Conservation (phyloP, 1,284 basidiomycete genomes). For the Ustilago curta region DNA sequence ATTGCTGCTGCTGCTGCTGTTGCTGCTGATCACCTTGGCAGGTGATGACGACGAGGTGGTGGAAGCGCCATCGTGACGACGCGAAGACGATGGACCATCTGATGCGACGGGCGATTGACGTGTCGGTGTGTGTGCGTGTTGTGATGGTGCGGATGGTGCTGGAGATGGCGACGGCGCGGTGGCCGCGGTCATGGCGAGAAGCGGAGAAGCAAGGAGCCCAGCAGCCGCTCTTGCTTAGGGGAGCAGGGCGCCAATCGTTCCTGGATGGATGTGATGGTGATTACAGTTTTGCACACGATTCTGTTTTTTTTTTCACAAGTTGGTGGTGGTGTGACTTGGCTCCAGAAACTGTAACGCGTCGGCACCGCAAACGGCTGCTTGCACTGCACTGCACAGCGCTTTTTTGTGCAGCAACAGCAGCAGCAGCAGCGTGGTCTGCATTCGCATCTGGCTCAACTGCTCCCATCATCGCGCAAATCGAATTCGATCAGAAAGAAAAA, state of each 20-base stretch:
- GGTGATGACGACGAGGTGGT: conserved; percentile 24
- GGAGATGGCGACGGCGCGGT: conserved; percentile 51
- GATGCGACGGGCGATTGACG: conserved; percentile 24
- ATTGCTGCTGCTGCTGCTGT: neutral
- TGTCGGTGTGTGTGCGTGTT: conserved; percentile 29
- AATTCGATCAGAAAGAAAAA: conserved; percentile 7
- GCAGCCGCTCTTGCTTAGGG: conserved; percentile 7
- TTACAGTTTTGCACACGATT: conserved; percentile 29
- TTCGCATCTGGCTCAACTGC: conserved; percentile 4
- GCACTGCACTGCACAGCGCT: neutral
- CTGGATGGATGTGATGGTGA: conserved; percentile 32
- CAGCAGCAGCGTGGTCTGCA: too few relatives aligned
- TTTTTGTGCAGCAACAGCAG: neutral
- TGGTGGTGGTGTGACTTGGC: conserved; percentile 49
- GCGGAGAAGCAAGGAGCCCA: conserved; percentile 1
- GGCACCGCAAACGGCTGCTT: conserved; percentile 30
- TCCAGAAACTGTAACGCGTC: conserved; percentile 50
- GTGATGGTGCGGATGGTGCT: conserved; percentile 41
- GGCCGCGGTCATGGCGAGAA: conserved; percentile 42
- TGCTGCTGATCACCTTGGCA: conserved; percentile 18
- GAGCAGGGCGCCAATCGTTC: conserved; percentile 4
- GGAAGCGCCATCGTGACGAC: conserved; percentile 42
- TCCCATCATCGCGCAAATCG: conserved; percentile 4
- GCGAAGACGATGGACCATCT: conserved; percentile 34
- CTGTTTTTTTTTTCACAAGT: conserved; percentile 6